phyloP scores from a whole-genome alignment of 805 yeast species.

The Ogataea henricii region DNA sequence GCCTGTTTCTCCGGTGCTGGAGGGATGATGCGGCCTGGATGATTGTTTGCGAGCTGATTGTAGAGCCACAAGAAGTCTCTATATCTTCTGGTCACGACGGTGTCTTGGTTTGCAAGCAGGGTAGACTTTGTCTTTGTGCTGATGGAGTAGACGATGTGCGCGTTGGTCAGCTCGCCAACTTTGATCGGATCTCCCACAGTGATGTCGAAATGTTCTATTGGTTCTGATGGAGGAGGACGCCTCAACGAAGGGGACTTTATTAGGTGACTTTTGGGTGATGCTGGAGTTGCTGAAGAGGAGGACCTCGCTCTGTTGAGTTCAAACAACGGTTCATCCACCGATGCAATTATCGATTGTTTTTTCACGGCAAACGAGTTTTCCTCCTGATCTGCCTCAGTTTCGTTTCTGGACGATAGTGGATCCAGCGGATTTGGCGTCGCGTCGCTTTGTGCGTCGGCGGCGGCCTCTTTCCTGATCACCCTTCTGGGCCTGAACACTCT shows the following conservation, averaged over 20 bases:
- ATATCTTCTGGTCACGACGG: conserved; percentile 78
- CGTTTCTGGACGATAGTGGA: conserved; percentile 15
- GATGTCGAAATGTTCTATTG: conserved; percentile 51
- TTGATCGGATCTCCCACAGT: conserved; percentile 87
- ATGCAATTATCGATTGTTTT: conserved; percentile 40
- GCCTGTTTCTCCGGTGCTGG: conserved; percentile 96
- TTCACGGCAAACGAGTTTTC: conserved; percentile 13
- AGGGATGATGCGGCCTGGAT: conserved; percentile 90
- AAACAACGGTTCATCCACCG: conserved; percentile 57
- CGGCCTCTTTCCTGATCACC: conserved; percentile 10
- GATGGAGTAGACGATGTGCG: conserved; percentile 87
- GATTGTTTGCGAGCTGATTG: conserved; percentile 79
- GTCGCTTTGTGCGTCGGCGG: background rate
- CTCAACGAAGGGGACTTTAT: background rate
- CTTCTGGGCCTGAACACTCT: conserved; percentile 52
- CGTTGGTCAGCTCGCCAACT: conserved; percentile 85
- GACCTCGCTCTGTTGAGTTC: conserved; percentile 34
- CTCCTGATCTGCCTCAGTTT: conserved; percentile 10
- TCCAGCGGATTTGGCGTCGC: conserved; percentile 12
- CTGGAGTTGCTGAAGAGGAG: background rate
- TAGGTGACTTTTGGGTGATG: background rate
- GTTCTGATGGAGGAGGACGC: conserved; percentile 9
- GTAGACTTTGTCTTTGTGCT: conserved; percentile 57
- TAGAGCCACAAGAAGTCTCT: conserved; percentile 94
- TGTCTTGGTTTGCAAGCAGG: conserved; percentile 38